These are phyloP conservation scores for Raphanus hybrid DNA, from an alignment of 441 rosid genomes.

Conservation along the genomic window DNA sequence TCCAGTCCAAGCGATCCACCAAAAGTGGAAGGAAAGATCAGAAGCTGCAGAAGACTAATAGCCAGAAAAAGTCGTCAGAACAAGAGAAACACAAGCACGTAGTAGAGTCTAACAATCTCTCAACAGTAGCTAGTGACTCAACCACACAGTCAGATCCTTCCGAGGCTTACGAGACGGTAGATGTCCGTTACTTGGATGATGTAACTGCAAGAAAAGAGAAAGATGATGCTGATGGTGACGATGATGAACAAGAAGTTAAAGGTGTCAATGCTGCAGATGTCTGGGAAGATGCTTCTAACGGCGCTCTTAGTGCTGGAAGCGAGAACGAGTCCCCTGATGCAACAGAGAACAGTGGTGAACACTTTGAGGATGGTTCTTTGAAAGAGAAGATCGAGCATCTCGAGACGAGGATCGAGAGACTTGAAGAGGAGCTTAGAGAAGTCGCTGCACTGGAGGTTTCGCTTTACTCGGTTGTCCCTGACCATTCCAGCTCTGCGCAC, in stretches of 20 bases:
- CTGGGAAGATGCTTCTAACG: conserved; percentile 62
- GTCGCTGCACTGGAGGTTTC: conserved; percentile 88
- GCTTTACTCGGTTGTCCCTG: conserved; percentile 76
- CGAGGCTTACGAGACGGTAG: conserved; percentile 20
- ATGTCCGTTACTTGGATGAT: conserved; percentile 38
- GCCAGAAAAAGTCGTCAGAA: conserved; percentile 16
- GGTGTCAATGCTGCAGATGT: conserved; percentile 42
- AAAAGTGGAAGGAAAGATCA: conserved; percentile 28
- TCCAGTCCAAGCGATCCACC: conserved; percentile 33
- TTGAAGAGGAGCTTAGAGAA: conserved; percentile 86
- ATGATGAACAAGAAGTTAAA: conserved; percentile 17
- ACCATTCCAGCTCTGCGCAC: conserved; percentile 82
- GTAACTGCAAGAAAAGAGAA: background rate
- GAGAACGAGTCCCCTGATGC: conserved; percentile 60
- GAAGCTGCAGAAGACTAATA: conserved; percentile 29
- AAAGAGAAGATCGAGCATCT: conserved; percentile 59
- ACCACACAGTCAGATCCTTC: conserved; percentile 32
- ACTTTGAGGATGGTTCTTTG: conserved; percentile 48
- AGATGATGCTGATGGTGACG: background rate
- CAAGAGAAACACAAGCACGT: conserved; percentile 30
- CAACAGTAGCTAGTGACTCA: conserved; percentile 26
- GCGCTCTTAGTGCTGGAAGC: conserved; percentile 54
- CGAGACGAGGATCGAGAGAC: conserved; percentile 72
- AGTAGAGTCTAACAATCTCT: conserved; percentile 10
- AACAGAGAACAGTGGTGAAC: conserved; percentile 50